Percentiles rank a stretch among this genome's conserved stretches.
Evolutionary conservation across 2,329 filamentous ascomycete species (phyloP).

Genomic region (Aspergillus pseudoglaucus): DNA sequence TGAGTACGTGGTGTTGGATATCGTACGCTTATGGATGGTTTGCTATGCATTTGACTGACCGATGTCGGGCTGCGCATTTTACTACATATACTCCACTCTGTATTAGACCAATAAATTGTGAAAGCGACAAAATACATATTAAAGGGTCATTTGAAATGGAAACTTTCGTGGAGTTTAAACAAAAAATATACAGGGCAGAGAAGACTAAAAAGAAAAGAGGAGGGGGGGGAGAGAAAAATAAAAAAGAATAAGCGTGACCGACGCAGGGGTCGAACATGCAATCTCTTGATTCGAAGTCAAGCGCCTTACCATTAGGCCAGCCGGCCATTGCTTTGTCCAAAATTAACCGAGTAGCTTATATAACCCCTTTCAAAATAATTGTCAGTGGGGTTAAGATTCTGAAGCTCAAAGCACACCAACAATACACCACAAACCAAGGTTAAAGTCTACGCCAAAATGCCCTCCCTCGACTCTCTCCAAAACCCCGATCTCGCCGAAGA

Average conservation of each 20-base stretch:
- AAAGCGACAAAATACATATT: no score
- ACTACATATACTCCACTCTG: no score
- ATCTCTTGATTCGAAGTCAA: constrained; percentile 49
- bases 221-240: no score
- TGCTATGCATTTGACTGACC: no score
- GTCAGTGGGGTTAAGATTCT: neutral
- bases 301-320: constrained; percentile 47
- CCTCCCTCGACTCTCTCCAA: constrained; percentile 18
- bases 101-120: no score
- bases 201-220: no score
- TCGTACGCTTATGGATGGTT: no score
- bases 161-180: no score
- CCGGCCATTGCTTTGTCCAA: constrained; percentile 11
- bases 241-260: constrained; percentile 23
- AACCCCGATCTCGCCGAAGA: constrained; percentile 41
- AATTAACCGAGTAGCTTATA: neutral
- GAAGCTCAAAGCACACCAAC: neutral
- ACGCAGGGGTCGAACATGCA: constrained; percentile 43
- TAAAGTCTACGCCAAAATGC: constrained; percentile 3
- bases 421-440: neutral
- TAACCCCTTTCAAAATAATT: neutral
- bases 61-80: no score
- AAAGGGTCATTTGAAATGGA: no score
- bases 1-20: no score
- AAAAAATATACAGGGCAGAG: no score